Evolutionary conservation across 2,329 filamentous ascomycete species (phyloP), one percentile per base, ranked within the genome.

Genomic region (Pezicula carpinea): DNA sequence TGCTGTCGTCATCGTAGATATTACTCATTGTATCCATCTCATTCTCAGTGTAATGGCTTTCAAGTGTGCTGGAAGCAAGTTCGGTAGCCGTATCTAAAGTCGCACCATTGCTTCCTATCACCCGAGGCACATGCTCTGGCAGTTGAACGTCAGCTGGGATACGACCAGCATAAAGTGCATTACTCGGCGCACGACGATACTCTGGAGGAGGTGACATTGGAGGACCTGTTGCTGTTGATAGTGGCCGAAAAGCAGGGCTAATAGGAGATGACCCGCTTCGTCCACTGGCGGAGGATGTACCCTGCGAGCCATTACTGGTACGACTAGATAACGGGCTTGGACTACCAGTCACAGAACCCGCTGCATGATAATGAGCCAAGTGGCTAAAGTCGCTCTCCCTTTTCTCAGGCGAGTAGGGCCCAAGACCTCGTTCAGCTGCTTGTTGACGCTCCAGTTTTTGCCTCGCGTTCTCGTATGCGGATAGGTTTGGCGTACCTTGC

Each of bases 11-110:
- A 17, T 29, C 38, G 35, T 45, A 44, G 13, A 31, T 41, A 14
- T 41, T 50, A 35, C 17, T 48, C 46, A 15, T 39, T 38, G 6
- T 41, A 2, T 39, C 39, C 49, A 75, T 72, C 51, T 81, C 74
- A 19, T 80, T 73, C 8, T 77, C 70, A 0, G 77, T 81, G 53
- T 71, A 81, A 48, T 80, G 78, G 58, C 77, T 80, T 17, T 77
- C 76, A 6, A 80, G 59, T 2, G 75, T 80, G 47, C 51, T 21
- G 11, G 34, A 39, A 14, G 22, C 33, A 19, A 35, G n/a, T 14
- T 53, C 42, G 8, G 38, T 40, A n/a, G 13, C 17, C 15, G 45
- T 29, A 31, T 56, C 55, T 2, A 60, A 43, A 14, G 56, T 56
- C 17, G 54, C 49, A 18, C 60, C 58, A 45, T 65, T 60, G 5